Evolutionary conservation across 306 rosid genomes (phyloP), one percentile per base, ranked within the genome.

Genomic region (Casuarina glauca): DNA sequence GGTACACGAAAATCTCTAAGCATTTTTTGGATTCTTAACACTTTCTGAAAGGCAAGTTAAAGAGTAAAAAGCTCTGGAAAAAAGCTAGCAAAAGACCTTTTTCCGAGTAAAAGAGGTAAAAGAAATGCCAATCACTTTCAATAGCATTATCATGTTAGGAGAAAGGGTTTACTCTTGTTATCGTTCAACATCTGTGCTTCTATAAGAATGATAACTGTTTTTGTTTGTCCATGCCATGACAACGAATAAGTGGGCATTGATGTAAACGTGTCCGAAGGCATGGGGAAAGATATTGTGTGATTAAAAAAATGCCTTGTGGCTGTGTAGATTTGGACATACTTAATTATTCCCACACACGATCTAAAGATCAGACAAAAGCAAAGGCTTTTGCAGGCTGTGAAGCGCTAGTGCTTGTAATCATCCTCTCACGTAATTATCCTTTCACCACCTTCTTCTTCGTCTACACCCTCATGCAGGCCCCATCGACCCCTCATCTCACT

Each of bases 171-270:
- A 20, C 13, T 20, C 11, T 6, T 36, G 10, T 19, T 26, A 55
- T 32, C 13, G 39, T 44, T 35, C 6, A 44, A 35, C 66, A 13
- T 55, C 43, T 54, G 73, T 44, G 62, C 75, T 43, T 72, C 78
- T 82, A 75, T 75, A 20, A 39, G 48, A 82, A 79, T 84, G 60
- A 81, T 75, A 78, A 41, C 73, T 77, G 81, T 19, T 69, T 66
- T 73, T 86, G 38, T 71, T 74, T 52, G 77, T 70, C 72, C 36
- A 75, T 73, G 76, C 77, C 83, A 70, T 67, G 84, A 79, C 81
- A 73, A 52, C 44, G 74, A 79, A 74, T 72, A 79, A 81, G 88
- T 77, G 85, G 91, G 70, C 61, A 52, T 67, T 79, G 79, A 77
- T 83, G 61, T 46, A 19, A 72, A 66, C 66, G 68, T 76, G 77